Percentiles rank a stretch among this genome's conserved stretches.
phyloP scores from a whole-genome alignment of 495 filamentous ascomycete species.

The Achaetomiella virescens region DNA sequence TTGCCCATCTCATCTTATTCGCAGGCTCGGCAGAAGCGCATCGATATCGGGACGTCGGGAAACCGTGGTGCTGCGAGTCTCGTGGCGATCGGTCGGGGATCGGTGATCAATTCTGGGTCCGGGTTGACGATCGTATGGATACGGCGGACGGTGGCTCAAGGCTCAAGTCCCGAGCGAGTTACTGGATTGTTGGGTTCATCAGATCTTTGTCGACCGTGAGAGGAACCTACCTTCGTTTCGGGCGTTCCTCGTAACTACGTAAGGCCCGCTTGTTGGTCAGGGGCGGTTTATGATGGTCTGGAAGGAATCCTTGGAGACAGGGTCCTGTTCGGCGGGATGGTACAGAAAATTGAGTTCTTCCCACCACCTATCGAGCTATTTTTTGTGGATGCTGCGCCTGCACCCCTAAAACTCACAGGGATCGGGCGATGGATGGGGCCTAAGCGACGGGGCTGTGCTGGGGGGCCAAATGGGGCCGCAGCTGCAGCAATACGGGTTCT shows the following conservation, averaged over 20 bases:
- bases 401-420: too few species aligned
- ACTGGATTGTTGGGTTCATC: background rate
- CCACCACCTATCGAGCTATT: too few species aligned
- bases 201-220: background rate
- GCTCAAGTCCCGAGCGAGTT: slow-evolving; percentile 1
- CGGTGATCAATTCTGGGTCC: too few species aligned
- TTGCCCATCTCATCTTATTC: slow-evolving; percentile 4
- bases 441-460: slow-evolving; percentile 9
- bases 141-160: background rate
- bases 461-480: background rate
- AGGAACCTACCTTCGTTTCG: background rate
- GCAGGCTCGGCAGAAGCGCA: background rate
- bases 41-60: background rate
- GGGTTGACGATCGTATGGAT: too few species aligned
- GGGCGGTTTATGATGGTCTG: background rate
- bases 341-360: slow-evolving; percentile 5
- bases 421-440: too few species aligned
- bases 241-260: slow-evolving; percentile 5
- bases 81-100: background rate
- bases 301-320: background rate
- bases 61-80: background rate
- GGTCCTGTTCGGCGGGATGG: too few species aligned
- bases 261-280: slow-evolving; percentile 6
- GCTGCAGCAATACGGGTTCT: background rate
- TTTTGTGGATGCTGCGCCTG: too few species aligned